Base-by-base conservation (phyloP, 1,139 yeast species). In the Geotrichum klebahnii region DNA sequence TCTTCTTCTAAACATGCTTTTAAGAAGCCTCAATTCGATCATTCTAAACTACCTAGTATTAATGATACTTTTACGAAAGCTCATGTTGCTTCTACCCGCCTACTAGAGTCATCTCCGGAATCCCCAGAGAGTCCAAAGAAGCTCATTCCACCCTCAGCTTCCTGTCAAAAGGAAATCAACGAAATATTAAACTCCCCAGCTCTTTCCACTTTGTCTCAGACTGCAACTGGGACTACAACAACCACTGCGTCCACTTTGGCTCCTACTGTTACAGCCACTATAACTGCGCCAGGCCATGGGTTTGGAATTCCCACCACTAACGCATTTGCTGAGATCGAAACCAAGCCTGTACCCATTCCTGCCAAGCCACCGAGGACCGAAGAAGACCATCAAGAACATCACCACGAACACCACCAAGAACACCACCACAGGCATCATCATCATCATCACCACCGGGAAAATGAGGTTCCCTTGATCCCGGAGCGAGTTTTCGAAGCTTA, bases 401-500 rank as follows among this genome's bases (percentile, higher is more conserved):
- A n/a, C n/a, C n/a, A n/a, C n/a, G n/a, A n/a, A n/a, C n/a, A n/a
- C n/a, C n/a, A n/a, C n/a, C n/a, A n/a, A n/a, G n/a, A n/a, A n/a
- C n/a, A n/a, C n/a, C n/a, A n/a, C n/a, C n/a, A n/a, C n/a, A n/a
- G n/a, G n/a, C n/a, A n/a, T n/a, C 33, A 22, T 19, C 9, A 19
- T 14, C 8, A 35, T 3, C 42, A 24, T 4, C 8, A 20, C 26
- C 33, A 12, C 5, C 12, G 10, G 5, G n/a, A 14, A 12, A 23
- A 24, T 8, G 19, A 24, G 20, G 10, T 22, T n/a, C 42, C 42
- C 10, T 8, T 35, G 22, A 17, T 14, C 22, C 42, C 44, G n/a
- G 39, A 48, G 40, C 50, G 44, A 5, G 47, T 62, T 3, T 62
- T 57, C 46, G 66, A 64, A 43, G 67, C 66, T 2, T 63, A 58